phyloP scores from a whole-genome alignment of 2,329 filamentous ascomycete genomes.

The Lizonia empirigonia region DNA sequence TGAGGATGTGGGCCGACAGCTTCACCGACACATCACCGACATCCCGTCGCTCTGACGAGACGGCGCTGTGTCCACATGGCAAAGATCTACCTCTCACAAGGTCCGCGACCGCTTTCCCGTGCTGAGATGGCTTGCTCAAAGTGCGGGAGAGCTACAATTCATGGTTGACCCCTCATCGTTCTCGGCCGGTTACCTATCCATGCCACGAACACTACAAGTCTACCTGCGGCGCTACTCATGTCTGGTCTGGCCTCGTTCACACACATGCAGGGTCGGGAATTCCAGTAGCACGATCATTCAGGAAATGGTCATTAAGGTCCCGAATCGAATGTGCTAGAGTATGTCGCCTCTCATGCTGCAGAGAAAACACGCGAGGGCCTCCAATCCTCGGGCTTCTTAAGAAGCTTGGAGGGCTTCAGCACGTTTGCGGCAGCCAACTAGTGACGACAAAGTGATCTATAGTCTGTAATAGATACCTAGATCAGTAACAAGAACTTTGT shows the following conservation, averaged over 20 bases:
- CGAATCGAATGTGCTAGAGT: constrained; percentile 2
- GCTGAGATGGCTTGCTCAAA: constrained; percentile 33
- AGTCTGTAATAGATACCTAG: too few species aligned
- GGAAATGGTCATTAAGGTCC: not conserved
- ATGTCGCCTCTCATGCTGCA: too few species aligned
- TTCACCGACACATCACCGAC: constrained; percentile 42
- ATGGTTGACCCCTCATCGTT: constrained; percentile 37
- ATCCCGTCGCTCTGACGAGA: constrained; percentile 30
- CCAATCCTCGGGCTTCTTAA: too few species aligned
- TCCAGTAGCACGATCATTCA: constrained; percentile 3
- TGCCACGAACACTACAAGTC: constrained; percentile 30
- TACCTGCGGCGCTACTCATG: constrained; percentile 40
- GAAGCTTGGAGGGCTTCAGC: too few species aligned
- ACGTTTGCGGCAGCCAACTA: too few species aligned
- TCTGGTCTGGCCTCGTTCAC: constrained; percentile 32
- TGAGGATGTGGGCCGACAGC: constrained; percentile 29
- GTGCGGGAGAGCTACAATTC: constrained; percentile 32
- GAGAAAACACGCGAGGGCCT: too few species aligned
- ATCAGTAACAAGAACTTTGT: too few species aligned
- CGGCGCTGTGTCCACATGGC: constrained; percentile 23
- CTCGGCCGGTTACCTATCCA: constrained; percentile 35
- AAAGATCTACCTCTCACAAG: constrained; percentile 24
- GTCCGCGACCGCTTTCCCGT: constrained; percentile 28
- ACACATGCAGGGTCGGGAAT: constrained; percentile 37
- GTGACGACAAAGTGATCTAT: too few species aligned